Conservation (phyloP, 1,284 basidiomycete genomes). For the Tylopilus orsonianus region DNA sequence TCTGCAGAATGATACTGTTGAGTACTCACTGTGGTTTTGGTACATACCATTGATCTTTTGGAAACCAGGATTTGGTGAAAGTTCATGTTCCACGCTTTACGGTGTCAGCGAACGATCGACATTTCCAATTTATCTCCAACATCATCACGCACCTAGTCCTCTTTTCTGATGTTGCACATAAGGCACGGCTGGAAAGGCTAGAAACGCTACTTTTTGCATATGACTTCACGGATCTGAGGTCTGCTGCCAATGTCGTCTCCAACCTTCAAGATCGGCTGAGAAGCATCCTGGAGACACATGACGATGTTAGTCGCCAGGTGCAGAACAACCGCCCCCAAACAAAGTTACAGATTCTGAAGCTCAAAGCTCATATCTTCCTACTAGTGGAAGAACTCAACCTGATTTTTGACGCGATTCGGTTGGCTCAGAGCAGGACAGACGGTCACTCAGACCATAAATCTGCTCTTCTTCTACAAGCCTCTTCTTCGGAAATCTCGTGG, state of each 20-base stretch:
- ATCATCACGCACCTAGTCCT: conserved; percentile 87
- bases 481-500: conserved; percentile 91
- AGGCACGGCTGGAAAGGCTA: conserved; percentile 71
- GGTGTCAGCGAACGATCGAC: conserved; percentile 83
- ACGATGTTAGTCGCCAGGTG: conserved; percentile 45
- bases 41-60: conserved; percentile 14
- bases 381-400: conserved; percentile 82
- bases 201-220: conserved; percentile 89
- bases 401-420: conserved; percentile 87
- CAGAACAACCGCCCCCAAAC: conserved; percentile 45
- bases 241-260: conserved; percentile 69
- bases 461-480: conserved; percentile 79
- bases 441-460: conserved; percentile 77
- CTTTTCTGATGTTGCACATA: conserved; percentile 86
- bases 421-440: conserved; percentile 75
- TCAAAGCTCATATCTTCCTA: conserved; percentile 74
- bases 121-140: conserved; percentile 87
- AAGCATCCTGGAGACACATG: conserved; percentile 62
- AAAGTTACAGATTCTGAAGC: conserved; percentile 63
- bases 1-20: conserved; percentile 78
- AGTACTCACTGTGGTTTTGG: conserved; percentile 16
- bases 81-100: conserved; percentile 85
- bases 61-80: conserved; percentile 71
- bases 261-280: conserved; percentile 78
- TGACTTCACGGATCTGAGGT: conserved; percentile 81